These are phyloP conservation scores for Chloromonas sp. DNA, from an alignment of 163 green algal genomes.

Conservation along the genomic window DNA sequence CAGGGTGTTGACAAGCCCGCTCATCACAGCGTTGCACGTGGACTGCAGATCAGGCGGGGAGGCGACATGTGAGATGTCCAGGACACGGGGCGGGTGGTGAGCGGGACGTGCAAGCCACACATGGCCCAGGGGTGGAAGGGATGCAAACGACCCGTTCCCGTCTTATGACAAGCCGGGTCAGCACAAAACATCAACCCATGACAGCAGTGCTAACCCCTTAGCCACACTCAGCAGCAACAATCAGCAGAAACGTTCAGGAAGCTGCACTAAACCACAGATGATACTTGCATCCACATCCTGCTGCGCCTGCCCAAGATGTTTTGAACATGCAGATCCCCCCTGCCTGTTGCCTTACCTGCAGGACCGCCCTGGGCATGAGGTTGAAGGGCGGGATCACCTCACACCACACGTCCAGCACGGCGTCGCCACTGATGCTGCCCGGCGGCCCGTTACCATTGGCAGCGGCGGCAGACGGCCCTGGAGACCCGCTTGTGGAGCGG, in stretches of 20 bases:
- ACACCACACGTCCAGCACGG: slow-evolving; percentile 59
- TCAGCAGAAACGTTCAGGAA: background rate
- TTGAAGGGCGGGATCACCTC: slow-evolving; percentile 62
- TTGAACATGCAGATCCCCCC: too few relatives aligned
- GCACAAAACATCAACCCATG: too few relatives aligned
- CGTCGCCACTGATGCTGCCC: slow-evolving; percentile 39
- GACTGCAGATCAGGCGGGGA: background rate
- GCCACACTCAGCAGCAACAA: background rate
- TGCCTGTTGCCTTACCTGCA: slow-evolving; percentile 28
- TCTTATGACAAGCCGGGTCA: too few relatives aligned
- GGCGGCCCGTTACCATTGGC: too few relatives aligned
- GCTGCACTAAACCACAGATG: background rate
- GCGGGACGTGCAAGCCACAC: background rate
- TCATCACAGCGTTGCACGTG: slow-evolving; percentile 53
- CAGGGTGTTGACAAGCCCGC: slow-evolving; percentile 37
- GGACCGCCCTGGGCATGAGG: slow-evolving; percentile 50
- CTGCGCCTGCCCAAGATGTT: too few relatives aligned
- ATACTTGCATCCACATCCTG: too few relatives aligned
- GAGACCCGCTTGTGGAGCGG: background rate
- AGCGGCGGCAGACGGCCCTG: background rate
- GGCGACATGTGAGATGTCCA: background rate
- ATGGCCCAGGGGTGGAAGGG: background rate
- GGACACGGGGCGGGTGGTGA: background rate
- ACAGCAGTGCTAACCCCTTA: too few relatives aligned
- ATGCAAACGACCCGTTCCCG: too few relatives aligned